These are phyloP conservation scores for Ceraceosorus guamensis DNA, from an alignment of 1,284 basidiomycete species.

Conservation along the genomic window DNA sequence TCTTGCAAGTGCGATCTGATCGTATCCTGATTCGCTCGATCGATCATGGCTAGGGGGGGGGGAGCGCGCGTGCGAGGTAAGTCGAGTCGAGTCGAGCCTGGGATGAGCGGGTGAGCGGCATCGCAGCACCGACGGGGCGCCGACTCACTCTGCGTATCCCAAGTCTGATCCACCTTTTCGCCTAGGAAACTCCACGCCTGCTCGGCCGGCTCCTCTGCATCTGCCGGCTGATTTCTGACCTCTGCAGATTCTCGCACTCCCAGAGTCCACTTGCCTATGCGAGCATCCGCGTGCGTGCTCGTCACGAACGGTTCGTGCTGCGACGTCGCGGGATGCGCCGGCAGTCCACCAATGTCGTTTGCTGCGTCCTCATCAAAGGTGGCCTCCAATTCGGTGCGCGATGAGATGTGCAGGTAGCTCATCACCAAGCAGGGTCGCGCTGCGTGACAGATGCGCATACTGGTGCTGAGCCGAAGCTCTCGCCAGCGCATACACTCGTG, in stretches of 20 bases:
- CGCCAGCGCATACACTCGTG: not conserved
- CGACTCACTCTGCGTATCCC: not conserved
- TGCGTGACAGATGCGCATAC: too few species aligned
- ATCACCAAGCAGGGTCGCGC: not conserved
- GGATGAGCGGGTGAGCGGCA: too few species aligned
- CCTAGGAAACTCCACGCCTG: not conserved
- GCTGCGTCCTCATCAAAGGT: not conserved
- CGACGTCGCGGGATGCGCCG: not conserved
- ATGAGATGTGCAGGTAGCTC: not conserved
- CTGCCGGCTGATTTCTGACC: not conserved
- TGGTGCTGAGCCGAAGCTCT: too few species aligned
- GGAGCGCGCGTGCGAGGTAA: too few species aligned
- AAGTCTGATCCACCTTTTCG: not conserved
- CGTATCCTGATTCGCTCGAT: too few species aligned
- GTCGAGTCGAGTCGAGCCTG: too few species aligned
- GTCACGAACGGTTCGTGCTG: not conserved
- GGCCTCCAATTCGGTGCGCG: not conserved
- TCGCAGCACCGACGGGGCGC: too few species aligned
- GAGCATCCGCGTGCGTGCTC: not conserved
- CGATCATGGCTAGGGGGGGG: too few species aligned
- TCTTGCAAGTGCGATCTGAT: constrained; percentile 48
- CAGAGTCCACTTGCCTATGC: not conserved
- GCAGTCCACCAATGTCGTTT: not conserved
- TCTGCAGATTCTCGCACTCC: not conserved
- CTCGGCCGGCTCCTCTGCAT: not conserved